A percentile compares a stretch with the other conserved stretches of the same genome.
Evolutionary conservation across 1,284 basidiomycete genomes (phyloP).

Genomic region (Leucoagaricus sp.): DNA sequence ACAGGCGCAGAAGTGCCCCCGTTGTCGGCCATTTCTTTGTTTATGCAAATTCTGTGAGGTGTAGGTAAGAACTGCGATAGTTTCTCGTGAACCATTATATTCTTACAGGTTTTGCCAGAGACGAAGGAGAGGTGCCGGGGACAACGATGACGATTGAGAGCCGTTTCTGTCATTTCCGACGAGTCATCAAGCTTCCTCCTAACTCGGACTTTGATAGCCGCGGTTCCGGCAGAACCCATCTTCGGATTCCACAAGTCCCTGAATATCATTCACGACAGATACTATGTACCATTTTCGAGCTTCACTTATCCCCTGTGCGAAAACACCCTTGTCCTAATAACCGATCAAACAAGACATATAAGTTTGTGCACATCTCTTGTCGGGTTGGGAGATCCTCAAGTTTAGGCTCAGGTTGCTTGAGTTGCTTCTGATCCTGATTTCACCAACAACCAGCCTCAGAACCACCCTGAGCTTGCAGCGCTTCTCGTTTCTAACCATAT

Average conservation of each 20-base stretch:
- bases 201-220: not conserved
- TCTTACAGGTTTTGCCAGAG: not conserved
- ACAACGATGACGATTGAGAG: not conserved
- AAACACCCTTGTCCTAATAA: too few relatives aligned
- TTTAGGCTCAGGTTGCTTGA: too few relatives aligned
- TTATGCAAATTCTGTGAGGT: not conserved
- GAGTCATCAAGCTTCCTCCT: not conserved
- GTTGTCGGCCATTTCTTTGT: conserved; percentile 2
- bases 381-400: too few relatives aligned
- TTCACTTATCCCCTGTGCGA: too few relatives aligned
- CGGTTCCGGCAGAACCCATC: not conserved
- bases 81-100: not conserved
- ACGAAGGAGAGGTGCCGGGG: not conserved
- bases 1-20: conserved; percentile 19
- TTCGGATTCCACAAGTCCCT: too few relatives aligned
- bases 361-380: too few relatives aligned
- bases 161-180: not conserved
- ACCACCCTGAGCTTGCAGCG: too few relatives aligned
- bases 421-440: too few relatives aligned
- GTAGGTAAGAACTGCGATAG: not conserved
- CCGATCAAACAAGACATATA: too few relatives aligned
- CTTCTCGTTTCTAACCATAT: too few relatives aligned
- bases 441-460: too few relatives aligned
- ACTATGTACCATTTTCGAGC: too few relatives aligned
- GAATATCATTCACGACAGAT: not conserved